Conservation (phyloP, 139 green algal genomes). For the Zygnema cylindricum region DNA sequence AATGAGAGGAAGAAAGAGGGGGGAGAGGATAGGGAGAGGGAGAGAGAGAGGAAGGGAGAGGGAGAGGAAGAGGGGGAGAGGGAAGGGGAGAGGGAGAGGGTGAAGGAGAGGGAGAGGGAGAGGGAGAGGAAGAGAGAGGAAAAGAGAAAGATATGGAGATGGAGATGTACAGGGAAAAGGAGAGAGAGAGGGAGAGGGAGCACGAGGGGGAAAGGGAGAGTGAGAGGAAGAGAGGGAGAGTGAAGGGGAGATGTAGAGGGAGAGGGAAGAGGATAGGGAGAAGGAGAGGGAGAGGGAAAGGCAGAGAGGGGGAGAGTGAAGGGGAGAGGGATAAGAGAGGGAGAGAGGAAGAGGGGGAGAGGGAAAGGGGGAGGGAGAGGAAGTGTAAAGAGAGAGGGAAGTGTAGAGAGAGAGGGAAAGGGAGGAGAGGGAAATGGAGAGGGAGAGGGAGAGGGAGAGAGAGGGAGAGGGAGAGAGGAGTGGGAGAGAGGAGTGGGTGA, state of each 20-base stretch:
- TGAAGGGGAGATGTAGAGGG: background rate
- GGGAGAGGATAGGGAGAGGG: background rate
- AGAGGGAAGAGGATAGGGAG: background rate
- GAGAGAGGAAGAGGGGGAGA: background rate
- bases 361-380: background rate
- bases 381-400: background rate
- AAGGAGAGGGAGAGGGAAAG: background rate
- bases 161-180: background rate
- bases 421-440: background rate
- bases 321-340: constrained; percentile 13
- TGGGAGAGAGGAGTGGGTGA: too few relatives aligned
- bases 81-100: background rate
- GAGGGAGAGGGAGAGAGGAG: too few relatives aligned
- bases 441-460: background rate
- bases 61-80: background rate
- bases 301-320: background rate
- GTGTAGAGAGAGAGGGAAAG: background rate
- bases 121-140: background rate
- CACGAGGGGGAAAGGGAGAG: too few relatives aligned
- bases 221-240: background rate
- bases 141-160: background rate
- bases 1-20: background rate
- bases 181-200: background rate
- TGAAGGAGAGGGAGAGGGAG: background rate
- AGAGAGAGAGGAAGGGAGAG: background rate